These are phyloP conservation scores for Plantago ovata DNA, from an alignment of 257 asterid genomes.

Conservation along the genomic window DNA sequence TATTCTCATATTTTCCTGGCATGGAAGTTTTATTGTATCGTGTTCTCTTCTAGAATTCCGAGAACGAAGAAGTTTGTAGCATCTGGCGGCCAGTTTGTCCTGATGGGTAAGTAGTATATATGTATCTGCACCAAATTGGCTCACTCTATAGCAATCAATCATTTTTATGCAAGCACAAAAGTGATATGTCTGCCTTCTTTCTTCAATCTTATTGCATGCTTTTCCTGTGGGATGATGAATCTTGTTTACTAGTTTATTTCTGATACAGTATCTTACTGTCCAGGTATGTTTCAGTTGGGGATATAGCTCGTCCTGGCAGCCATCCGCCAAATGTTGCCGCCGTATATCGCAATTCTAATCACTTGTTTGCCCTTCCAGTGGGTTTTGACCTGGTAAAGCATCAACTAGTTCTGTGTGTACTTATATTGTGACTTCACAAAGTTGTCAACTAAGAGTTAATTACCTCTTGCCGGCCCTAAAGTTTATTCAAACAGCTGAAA, in stretches of 20 bases:
- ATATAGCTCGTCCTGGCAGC: slow-evolving; percentile 72
- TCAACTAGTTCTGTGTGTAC: slow-evolving; percentile 2
- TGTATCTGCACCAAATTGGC: background rate
- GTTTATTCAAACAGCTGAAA: no score
- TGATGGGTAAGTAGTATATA: slow-evolving; percentile 49
- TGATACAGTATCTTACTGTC: slow-evolving; percentile 5
- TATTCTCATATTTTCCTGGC: slow-evolving; percentile 15
- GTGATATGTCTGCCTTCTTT: background rate
- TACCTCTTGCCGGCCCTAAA: background rate
- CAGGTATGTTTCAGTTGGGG: slow-evolving; percentile 88
- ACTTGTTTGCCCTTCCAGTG: slow-evolving; percentile 56
- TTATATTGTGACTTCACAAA: background rate
- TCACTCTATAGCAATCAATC: background rate
- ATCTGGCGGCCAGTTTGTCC: slow-evolving; percentile 98
- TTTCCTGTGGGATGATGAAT: no score
- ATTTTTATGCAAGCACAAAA: background rate
- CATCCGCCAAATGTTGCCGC: slow-evolving; percentile 94
- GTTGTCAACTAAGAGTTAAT: background rate
- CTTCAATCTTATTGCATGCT: no score
- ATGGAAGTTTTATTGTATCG: slow-evolving; percentile 15
- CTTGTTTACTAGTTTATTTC: background rate
- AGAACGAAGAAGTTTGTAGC: slow-evolving; percentile 56
- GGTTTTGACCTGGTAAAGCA: slow-evolving; percentile 90
- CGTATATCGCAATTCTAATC: slow-evolving; percentile 51
- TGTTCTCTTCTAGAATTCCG: slow-evolving; percentile 42